phyloP scores from a whole-genome alignment of 1,139 yeast genomes.

The Martiniozyma asiatica region DNA sequence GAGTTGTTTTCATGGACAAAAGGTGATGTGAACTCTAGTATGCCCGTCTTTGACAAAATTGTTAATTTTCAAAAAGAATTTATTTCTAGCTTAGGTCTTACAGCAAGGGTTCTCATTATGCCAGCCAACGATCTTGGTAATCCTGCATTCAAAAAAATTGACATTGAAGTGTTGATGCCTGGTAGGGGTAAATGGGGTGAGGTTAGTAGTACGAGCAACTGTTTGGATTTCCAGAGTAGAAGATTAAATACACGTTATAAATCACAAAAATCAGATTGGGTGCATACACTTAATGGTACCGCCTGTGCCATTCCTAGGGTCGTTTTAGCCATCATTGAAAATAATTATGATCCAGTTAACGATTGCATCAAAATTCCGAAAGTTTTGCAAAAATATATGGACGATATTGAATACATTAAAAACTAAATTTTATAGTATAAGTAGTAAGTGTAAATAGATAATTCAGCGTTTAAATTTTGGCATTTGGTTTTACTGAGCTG shows the following conservation, averaged over 20 bases:
- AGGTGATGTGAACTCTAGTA: constrained; percentile 31
- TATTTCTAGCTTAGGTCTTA: constrained; percentile 55
- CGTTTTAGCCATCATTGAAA: constrained; percentile 79
- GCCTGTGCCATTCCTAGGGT: constrained; percentile 94
- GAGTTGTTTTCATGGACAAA: constrained; percentile 76
- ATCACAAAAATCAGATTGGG: constrained; percentile 31
- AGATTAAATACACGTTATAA: constrained; percentile 58
- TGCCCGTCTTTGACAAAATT: constrained; percentile 44
- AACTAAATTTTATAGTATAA: constrained; percentile 1
- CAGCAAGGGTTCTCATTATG: constrained; percentile 77
- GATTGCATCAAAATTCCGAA: constrained; percentile 54
- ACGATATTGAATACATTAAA: constrained; percentile 32
- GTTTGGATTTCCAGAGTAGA: constrained; percentile 85
- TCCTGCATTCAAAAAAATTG: constrained; percentile 86
- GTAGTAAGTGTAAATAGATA: too few relatives aligned
- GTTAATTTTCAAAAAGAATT: constrained; percentile 55
- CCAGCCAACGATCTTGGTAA: constrained; percentile 88
- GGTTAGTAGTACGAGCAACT: constrained; percentile 80
- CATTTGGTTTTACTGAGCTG: too few relatives aligned
- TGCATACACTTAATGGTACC: constrained; percentile 87
- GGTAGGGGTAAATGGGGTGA: constrained; percentile 93
- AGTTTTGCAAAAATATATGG: constrained; percentile 59
- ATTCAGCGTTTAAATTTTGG: too few relatives aligned
- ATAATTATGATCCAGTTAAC: constrained; percentile 51
- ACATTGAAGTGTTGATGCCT: constrained; percentile 98